These are phyloP conservation scores for Cylindrotheca fusiformis DNA, from an alignment of 108 stramenopile species.

Conservation along the genomic window DNA sequence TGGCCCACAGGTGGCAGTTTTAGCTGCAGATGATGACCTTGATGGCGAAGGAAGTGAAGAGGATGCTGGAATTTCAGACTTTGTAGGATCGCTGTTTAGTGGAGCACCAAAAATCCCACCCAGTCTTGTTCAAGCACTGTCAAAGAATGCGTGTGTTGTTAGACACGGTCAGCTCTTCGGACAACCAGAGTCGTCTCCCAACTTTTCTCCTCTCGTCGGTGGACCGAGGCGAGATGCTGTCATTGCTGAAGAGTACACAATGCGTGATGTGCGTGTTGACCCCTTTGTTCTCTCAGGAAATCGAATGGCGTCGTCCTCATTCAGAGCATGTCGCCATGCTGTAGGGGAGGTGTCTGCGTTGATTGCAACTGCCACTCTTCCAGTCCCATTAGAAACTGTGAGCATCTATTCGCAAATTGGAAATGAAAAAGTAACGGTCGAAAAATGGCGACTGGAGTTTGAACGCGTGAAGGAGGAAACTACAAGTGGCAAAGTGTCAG, in stretches of 20 bases:
- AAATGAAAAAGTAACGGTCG: constrained; percentile 39
- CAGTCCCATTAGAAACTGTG: constrained; percentile 31
- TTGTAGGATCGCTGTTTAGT: constrained; percentile 21
- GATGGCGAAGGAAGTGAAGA: constrained; percentile 31
- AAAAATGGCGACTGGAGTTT: constrained; percentile 67
- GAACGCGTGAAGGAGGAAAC: constrained; percentile 39
- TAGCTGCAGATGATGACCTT: constrained; percentile 46
- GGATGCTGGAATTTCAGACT: constrained; percentile 22
- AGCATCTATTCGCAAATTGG: constrained; percentile 64
- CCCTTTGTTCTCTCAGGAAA: constrained; percentile 59
- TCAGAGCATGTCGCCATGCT: constrained; percentile 54
- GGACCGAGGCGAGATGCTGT: constrained; percentile 64
- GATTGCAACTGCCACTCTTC: constrained; percentile 35
- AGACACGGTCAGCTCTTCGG: constrained; percentile 80
- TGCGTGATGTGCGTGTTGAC: constrained; percentile 71
- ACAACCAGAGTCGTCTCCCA: constrained; percentile 70
- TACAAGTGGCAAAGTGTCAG: constrained; percentile 31
- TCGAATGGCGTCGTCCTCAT: constrained; percentile 34
- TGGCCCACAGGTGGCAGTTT: constrained; percentile 45
- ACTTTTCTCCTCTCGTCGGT: constrained; percentile 72
- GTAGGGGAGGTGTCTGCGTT: constrained; percentile 62
- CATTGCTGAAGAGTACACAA: constrained; percentile 72
- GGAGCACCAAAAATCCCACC: constrained; percentile 34
- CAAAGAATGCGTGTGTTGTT: constrained; percentile 11
- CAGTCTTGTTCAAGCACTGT: constrained; percentile 42